A percentile compares a stretch with the other conserved stretches of the same genome.
Evolutionary conservation across 2,329 filamentous ascomycete species (phyloP).

Genomic region (Septoria petroselini): DNA sequence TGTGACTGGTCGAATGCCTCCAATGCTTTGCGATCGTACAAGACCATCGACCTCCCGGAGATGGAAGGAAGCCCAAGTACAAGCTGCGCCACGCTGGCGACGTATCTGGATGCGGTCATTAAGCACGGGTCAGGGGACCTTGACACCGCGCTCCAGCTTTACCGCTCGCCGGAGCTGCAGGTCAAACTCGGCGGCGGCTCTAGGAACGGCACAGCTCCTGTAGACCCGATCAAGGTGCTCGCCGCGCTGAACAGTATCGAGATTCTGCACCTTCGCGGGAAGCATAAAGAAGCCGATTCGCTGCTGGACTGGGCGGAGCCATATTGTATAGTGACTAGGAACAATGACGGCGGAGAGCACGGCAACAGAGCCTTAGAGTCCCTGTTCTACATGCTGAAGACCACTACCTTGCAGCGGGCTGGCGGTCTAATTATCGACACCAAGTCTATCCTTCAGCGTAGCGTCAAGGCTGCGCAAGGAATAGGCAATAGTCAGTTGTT

Average conservation of each 20-base stretch:
- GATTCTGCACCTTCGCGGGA: constrained; percentile 43
- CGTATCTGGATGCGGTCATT: constrained; percentile 72
- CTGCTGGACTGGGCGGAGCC: constrained; percentile 65
- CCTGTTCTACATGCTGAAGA: constrained; percentile 72
- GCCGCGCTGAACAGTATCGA: constrained; percentile 50
- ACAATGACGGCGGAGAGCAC: constrained; percentile 63
- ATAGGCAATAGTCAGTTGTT: constrained; percentile 75
- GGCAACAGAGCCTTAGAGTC: constrained; percentile 72
- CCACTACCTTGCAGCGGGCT: constrained; percentile 50
- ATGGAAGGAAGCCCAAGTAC: constrained; percentile 5
- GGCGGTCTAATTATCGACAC: constrained; percentile 64
- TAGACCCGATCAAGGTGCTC: constrained; percentile 45
- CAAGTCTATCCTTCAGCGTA: constrained; percentile 73
- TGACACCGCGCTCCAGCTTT: constrained; percentile 63
- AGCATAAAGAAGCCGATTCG: constrained; percentile 52
- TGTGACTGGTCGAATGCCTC: constrained; percentile 65
- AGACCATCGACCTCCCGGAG: constrained; percentile 1
- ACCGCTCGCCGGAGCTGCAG: constrained; percentile 52
- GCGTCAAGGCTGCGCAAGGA: constrained; percentile 65
- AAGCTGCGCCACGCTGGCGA: constrained; percentile 28
- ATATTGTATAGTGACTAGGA: constrained; percentile 66
- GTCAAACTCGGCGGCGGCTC: constrained; percentile 51
- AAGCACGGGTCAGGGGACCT: constrained; percentile 73
- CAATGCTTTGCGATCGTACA: constrained; percentile 4
- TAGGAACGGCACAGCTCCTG: constrained; percentile 33